Evolutionary conservation across 805 yeast genomes (phyloP).

Genomic region (Saccharomycopsis lassenensis): DNA sequence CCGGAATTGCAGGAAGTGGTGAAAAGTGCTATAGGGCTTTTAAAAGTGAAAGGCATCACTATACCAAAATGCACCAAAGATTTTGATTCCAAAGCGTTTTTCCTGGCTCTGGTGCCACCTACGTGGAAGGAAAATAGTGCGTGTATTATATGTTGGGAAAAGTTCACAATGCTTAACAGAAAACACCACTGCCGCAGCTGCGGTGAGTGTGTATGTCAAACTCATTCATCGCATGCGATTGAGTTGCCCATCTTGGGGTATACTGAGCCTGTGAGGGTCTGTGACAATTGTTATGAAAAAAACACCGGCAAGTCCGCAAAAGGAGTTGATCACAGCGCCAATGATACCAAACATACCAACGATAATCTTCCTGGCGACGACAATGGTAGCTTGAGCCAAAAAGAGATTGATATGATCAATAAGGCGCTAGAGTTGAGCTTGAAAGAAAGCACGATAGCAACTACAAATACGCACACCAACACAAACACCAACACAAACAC

Average conservation of each 20-base stretch:
- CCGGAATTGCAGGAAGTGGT: constrained; percentile 54
- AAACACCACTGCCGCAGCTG: constrained; percentile 96
- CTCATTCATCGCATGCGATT: constrained; percentile 64
- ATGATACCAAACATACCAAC: constrained; percentile 19
- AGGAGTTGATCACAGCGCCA: constrained; percentile 11
- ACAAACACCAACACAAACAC: constrained; percentile 7
- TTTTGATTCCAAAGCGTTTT: constrained; percentile 38
- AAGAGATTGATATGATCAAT: constrained; percentile 67
- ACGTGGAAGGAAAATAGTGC: constrained; percentile 95
- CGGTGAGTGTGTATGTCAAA: constrained; percentile 87
- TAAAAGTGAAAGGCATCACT: constrained; percentile 49
- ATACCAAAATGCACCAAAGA: constrained; percentile 39
- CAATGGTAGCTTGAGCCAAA: constrained; percentile 31
- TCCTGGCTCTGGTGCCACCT: constrained; percentile 89
- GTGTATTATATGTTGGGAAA: constrained; percentile 84
- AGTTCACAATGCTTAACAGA: constrained; percentile 73
- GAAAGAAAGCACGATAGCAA: constrained; percentile 35
- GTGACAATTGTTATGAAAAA: constrained; percentile 77
- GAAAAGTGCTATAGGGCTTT: constrained; percentile 45
- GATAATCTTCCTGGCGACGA: constrained; percentile 20
- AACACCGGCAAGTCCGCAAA: constrained; percentile 27
- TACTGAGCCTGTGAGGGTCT: constrained; percentile 80
- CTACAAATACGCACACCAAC: constrained; percentile 13
- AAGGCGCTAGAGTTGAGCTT: constrained; percentile 73
- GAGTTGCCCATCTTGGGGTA: constrained; percentile 81